phyloP scores from a whole-genome alignment of 2,329 filamentous ascomycete species.

The Fusarium mexicanum region DNA sequence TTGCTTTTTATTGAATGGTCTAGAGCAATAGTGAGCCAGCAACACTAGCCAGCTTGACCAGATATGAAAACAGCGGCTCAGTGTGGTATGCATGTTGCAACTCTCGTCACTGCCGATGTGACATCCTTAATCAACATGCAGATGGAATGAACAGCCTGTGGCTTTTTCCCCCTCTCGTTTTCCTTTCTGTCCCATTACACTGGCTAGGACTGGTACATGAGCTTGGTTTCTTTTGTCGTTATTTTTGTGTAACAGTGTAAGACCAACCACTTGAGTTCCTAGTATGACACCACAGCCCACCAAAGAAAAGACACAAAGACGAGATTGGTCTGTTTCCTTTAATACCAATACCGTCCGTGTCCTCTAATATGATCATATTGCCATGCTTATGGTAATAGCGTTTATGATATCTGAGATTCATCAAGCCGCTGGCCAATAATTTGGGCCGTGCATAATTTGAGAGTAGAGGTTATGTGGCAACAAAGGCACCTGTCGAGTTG shows the following conservation, averaged over 20 bases:
- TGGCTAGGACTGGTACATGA: neutral
- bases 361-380: neutral
- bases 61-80: neutral
- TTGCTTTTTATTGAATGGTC: conserved; percentile 12
- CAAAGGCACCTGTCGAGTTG: neutral
- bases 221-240: neutral
- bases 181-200: neutral
- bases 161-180: neutral
- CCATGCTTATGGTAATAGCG: neutral
- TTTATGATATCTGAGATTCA: conserved; percentile 10
- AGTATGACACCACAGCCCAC: neutral
- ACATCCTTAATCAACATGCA: conserved; percentile 6
- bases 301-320: neutral
- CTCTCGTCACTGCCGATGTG: conserved; percentile 16
- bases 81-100: conserved; percentile 13
- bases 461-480: conserved; percentile 2
- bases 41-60: conserved; percentile 1
- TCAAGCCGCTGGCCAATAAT: neutral
- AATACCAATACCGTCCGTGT: neutral
- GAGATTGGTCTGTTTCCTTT: neutral
- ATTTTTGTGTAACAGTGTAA: neutral
- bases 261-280: neutral
- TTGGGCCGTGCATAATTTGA: neutral
- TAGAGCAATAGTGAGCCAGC: neutral
- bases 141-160: neutral